Evolutionary conservation across 1,284 basidiomycete genomes (phyloP).

Genomic region (Rhodotorula sp.): DNA sequence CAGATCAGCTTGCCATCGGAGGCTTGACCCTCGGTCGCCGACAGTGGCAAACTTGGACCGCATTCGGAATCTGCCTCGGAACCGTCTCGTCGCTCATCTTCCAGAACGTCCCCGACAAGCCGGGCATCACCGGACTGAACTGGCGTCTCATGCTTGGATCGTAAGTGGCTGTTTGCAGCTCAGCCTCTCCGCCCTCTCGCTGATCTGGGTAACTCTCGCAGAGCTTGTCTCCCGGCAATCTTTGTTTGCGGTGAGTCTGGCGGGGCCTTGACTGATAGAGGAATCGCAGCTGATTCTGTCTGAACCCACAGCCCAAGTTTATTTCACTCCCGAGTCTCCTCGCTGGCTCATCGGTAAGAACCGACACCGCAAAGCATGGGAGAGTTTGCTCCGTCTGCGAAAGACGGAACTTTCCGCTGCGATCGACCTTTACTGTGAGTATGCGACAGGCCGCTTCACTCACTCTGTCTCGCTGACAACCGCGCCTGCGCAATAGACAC

Average conservation of each 20-base stretch:
- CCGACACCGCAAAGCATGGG: slow-evolving; percentile 63
- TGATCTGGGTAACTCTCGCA: not conserved
- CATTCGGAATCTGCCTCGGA: slow-evolving; percentile 53
- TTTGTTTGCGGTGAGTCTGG: slow-evolving; percentile 11
- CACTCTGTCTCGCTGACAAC: no score
- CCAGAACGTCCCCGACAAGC: slow-evolving; percentile 25
- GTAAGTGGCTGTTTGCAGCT: not conserved
- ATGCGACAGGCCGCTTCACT: not conserved
- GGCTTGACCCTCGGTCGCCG: not conserved
- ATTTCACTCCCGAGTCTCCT: slow-evolving; percentile 50
- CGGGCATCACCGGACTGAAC: slow-evolving; percentile 20
- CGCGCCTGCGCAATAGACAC: not conserved
- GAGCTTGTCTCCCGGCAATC: slow-evolving; percentile 53
- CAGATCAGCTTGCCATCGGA: no score
- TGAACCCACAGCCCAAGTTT: slow-evolving; percentile 3
- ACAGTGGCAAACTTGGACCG: slow-evolving; percentile 50
- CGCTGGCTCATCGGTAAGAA: slow-evolving; percentile 72
- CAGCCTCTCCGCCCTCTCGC: not conserved
- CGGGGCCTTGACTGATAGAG: no score
- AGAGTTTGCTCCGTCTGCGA: slow-evolving; percentile 64
- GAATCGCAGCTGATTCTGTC: no score
- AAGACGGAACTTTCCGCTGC: slow-evolving; percentile 70
- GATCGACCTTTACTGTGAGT: slow-evolving; percentile 55
- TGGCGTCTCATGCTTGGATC: slow-evolving; percentile 57
- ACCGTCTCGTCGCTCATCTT: slow-evolving; percentile 41